Evolutionary conservation across 805 yeast genomes (phyloP), one percentile per base, ranked within the genome.

Genomic region (Kluyveromyces siamensis): DNA sequence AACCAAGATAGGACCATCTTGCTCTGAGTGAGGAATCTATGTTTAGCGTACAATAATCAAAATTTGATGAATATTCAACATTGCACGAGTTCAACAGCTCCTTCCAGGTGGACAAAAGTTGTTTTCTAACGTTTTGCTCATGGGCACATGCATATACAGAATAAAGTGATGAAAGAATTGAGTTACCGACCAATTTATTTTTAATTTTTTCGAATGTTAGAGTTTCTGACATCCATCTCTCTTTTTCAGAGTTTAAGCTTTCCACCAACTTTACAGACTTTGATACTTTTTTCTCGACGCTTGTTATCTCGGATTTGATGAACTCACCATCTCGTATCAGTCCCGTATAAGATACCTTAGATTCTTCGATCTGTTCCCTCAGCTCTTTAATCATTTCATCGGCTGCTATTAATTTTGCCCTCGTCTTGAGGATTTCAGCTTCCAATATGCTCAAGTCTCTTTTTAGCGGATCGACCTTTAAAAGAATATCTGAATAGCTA

Each of bases 331-430:
- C 90, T 50, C 96, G 71, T 33, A 91, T 87, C n/a, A 84, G 67
- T 13, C 66, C 69, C 40, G 93, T 85, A 61, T 91, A 91, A 8
- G 73, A 75, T 8, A 69, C 72, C 54, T 88, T 87, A 51, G 82
- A 87, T 1, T 57, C 56, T 40, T 80, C 88, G 48, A 91, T 87
- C 49, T 83, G 81, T 9, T 64, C 71, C 53, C 84, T 82, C 21
- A 88, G 68, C 56, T 90, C 97, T 0, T 55, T 61, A 30, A 90
- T 83, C 95, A 90, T 87, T 47, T 86, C 84, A 40, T 81, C 81
- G 36, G 89, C 82, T 0, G 95, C 96, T 21, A 74, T 69, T 8
- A 86, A 71, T 55, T 87, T 83, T 1, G 86, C 83, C 54, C 73
- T 74, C 0, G 90, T 83, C 51, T 78, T 80, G 8, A 67, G 61